phyloP scores from a whole-genome alignment of 2,329 filamentous ascomycete species.

The Clonostachys rhizophaga region DNA sequence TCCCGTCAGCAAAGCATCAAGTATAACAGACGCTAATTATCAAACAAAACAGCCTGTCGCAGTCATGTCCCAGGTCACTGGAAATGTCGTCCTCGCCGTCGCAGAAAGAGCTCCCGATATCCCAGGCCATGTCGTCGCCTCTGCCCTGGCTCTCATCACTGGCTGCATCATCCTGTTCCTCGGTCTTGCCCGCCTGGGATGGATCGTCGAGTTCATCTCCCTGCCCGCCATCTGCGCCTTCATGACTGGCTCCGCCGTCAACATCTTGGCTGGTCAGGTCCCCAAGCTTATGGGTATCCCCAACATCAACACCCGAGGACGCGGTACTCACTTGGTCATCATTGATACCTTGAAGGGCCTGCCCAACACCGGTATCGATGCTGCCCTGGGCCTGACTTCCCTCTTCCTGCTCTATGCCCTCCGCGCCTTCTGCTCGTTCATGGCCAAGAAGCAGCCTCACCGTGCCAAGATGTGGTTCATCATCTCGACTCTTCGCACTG shows the following conservation, averaged over 20 bases:
- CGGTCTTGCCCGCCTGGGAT: conserved; percentile 44
- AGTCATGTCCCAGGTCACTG: conserved; percentile 48
- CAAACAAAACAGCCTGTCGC: conserved; percentile 38
- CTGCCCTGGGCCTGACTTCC: conserved; percentile 68
- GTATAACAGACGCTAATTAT: background rate
- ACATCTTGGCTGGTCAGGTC: conserved; percentile 43
- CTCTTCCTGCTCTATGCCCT: conserved; percentile 65
- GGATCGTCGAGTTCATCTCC: conserved; percentile 50
- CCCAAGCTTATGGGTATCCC: conserved; percentile 45
- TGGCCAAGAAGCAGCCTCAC: conserved; percentile 63
- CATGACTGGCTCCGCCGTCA: conserved; percentile 48
- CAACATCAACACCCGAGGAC: conserved; percentile 40
- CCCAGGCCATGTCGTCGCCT: conserved; percentile 36
- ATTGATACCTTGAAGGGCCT: conserved; percentile 44
- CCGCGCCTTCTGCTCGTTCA: conserved; percentile 54
- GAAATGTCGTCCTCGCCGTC: conserved; percentile 37
- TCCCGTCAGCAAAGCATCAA: too few species aligned
- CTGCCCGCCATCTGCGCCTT: conserved; percentile 48
- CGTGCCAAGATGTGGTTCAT: conserved; percentile 73
- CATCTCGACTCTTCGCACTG: conserved; percentile 70
- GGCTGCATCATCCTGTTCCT: conserved; percentile 43
- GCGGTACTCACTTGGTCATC: conserved; percentile 40
- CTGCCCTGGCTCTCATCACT: conserved; percentile 39
- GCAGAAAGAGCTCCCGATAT: conserved; percentile 28
- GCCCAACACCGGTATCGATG: conserved; percentile 54